Conservation (phyloP, 306 rosid genomes). For the Cicer yamashitae region DNA sequence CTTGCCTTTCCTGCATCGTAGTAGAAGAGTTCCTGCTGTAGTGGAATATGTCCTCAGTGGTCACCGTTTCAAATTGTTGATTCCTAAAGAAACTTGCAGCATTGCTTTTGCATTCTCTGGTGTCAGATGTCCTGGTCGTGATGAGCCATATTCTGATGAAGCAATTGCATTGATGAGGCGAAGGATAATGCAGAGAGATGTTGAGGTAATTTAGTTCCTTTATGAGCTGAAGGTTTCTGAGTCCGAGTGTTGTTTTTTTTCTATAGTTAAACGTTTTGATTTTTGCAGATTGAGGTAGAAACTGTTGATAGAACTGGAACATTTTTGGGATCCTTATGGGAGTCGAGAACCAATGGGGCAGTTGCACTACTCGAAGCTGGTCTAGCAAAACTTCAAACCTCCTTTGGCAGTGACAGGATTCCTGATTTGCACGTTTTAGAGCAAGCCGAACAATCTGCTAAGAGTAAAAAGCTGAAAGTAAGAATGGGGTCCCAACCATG, state of each 20-base stretch:
- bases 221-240: constrained; percentile 23
- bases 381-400: constrained; percentile 81
- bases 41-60: constrained; percentile 99
- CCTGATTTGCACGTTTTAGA: constrained; percentile 86
- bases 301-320: constrained; percentile 96
- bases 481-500: constrained; percentile 41
- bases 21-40: constrained; percentile 88
- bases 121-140: constrained; percentile 97
- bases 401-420: constrained; percentile 90
- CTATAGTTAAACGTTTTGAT: constrained; percentile 21
- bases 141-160: constrained; percentile 89
- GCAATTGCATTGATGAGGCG: constrained; percentile 97
- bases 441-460: constrained; percentile 89
- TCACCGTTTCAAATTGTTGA: constrained; percentile 95
- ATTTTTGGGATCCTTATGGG: constrained; percentile 97
- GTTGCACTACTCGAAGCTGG: constrained; percentile 88
- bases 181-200: constrained; percentile 98
- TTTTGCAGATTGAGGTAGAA: constrained; percentile 86
- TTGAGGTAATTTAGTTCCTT: constrained; percentile 67
- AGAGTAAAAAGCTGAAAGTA: constrained; percentile 82
- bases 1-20: constrained; percentile 86
- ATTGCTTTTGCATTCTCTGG: constrained; percentile 94
- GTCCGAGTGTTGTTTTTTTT: constrained; percentile 34
- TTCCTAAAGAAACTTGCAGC: constrained; percentile 98
- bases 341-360: constrained; percentile 76